Base-by-base conservation (phyloP, 805 yeast species). In the Lipomyces sp. region DNA sequence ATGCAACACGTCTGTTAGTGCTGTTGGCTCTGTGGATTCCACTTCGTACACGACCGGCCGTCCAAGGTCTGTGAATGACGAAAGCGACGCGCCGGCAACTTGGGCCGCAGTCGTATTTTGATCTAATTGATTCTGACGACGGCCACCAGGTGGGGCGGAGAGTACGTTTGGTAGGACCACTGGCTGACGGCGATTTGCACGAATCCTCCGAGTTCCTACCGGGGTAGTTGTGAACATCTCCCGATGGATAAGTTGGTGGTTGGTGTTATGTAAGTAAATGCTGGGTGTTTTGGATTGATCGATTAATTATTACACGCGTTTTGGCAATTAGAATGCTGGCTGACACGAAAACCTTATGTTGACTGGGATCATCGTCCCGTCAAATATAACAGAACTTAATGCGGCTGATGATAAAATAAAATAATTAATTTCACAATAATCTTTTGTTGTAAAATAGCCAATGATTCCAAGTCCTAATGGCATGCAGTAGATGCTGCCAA, bases 151-250 rank as follows among this genome's bases (percentile, higher is more conserved):
- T 2, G 62, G 62, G 6, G 45, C 39, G 5, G 62, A 59, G n/a
- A 61, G 60, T 24, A 42, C 15, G 45, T 51, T 59, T 5, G 62
- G 62, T 35, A 62, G 62, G 33, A 59, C 53, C 3, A 53, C 55
- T 11, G 57, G 60, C 33, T 33, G 51, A 18, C 62, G 62, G 24
- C 58, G 35, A n/a, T 33, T 58, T 29, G 62, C 34, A 13, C 35
- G 60, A n/a, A 34, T 37, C n/a, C 62, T 62, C 11, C 62, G 62
- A n/a, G 60, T 24, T 4, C 62, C 62, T n/a, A 50, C 58, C 30
- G 62, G 62, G 18, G 62, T 59, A 3, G 55, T 42, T n/a, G 62
- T 59, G 62, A 59, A 59, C 62, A 59, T 59, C 39, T 51, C 54
- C 54, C 54, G 33, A 29, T 51, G 34, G 54, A n/a, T 15, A 29